phyloP scores from a whole-genome alignment of 164 flowering plant genomes.

The Chloranthus sessilifolius region DNA sequence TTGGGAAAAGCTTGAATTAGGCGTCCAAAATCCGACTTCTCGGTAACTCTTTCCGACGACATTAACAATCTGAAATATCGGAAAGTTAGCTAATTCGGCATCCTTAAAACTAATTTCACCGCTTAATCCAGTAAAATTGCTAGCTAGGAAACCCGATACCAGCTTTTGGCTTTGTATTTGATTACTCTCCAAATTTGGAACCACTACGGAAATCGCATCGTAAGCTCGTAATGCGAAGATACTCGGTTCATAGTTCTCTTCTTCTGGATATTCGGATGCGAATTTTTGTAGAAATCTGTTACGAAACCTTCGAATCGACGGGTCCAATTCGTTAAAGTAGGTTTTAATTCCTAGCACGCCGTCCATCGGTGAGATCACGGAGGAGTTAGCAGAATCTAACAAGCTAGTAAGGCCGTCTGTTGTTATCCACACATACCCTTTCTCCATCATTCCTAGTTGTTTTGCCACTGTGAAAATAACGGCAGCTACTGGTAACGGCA shows the following conservation, averaged over 20 bases:
- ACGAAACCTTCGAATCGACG: background rate
- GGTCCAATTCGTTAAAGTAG: background rate
- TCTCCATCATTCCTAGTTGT: constrained; percentile 15
- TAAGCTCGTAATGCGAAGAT: constrained; percentile 19
- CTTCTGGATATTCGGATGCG: constrained; percentile 13
- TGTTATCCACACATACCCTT: constrained; percentile 17
- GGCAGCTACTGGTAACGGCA: constrained; percentile 10
- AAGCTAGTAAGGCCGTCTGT: constrained; percentile 7
- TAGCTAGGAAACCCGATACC: background rate
- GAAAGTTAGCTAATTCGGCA: constrained; percentile 1
- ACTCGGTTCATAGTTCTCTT: constrained; percentile 17
- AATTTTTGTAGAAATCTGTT: constrained; percentile 5
- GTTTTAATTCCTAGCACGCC: constrained; percentile 22
- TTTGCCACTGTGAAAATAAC: constrained; percentile 27
- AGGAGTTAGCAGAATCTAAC: constrained; percentile 8
- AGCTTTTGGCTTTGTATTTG: background rate
- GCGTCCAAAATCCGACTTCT: constrained; percentile 7
- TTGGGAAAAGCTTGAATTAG: constrained; percentile 13
- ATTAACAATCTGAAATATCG: constrained; percentile 14
- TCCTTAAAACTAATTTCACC: constrained; percentile 14
- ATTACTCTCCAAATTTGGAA: background rate
- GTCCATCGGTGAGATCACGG: constrained; percentile 16
- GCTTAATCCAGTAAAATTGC: constrained; percentile 18
- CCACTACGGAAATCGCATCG: constrained; percentile 11
- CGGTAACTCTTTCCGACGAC: constrained; percentile 13